Base-by-base conservation (phyloP, 768 basidiomycete genomes). In the Holtermanniella nyarrowii region DNA sequence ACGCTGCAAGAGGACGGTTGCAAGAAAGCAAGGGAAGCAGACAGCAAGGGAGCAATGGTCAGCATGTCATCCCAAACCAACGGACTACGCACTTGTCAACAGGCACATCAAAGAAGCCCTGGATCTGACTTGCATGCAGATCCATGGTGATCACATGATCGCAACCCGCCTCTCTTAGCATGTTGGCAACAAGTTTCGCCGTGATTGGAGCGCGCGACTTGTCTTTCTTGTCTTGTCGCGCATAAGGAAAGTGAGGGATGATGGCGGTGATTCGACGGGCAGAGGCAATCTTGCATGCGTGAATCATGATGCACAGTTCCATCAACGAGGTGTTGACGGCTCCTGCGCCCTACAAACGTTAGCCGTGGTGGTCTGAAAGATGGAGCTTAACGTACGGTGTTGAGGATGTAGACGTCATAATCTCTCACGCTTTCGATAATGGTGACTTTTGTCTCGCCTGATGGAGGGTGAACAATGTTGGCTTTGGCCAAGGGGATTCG, bases 81-180 rank as follows among this genome's bases (percentile, higher is more conserved):
- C 18, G n/a, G 5, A 39, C 7, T 13, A 52, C 65, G 50, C 40
- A 67, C 62, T 97, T 97, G 75, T 97, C 93, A 23, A 95, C 91
- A 7, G 93, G 93, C 59, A 97, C 88, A 71, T 96, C 90, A 71
- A 97, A 97, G 77, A 97, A 97, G 5, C 93, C 93, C 69, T 97
- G 93, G 54, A 96, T 97, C 75, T 97, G 93, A 63, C 85, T 86
- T 40, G 93, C 91, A 66, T 96, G 93, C 46, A 97, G 76, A 71
- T 97, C 91, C 85, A 97, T 93, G n/a, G 93, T 96, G 61, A 99
- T 96, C 65, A 99, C 85, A 68, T 97, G 93, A 73, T 97, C 93
- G 68, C 90, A 95, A 21, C 93, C 93, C 7, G 95, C 91, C 44
- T 95, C 87, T 42, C 82, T 84, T 54, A 99, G 77, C 93, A 97